Evolutionary conservation across 495 filamentous ascomycete species (phyloP).

Genomic region (Entonaema liquescens): DNA sequence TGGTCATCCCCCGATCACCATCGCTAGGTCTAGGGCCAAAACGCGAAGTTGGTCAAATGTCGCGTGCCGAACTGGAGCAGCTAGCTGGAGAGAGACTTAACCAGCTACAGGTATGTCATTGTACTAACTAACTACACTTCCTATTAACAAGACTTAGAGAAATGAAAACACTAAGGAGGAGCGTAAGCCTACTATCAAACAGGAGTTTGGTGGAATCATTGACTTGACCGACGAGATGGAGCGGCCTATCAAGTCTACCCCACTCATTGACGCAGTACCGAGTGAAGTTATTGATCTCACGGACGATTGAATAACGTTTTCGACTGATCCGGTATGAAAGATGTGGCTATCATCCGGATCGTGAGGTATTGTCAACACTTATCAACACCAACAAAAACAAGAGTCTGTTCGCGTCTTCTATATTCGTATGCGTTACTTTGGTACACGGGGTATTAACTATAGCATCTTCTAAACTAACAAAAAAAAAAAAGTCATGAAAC

Average conservation of each 20-base stretch:
- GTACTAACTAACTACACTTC: not conserved
- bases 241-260: constrained; percentile 9
- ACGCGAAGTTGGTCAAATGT: constrained; percentile 22
- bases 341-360: not conserved
- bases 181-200: constrained; percentile 25
- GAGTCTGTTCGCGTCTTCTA: too few relatives aligned
- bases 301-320: constrained; percentile 5
- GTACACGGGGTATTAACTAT: too few relatives aligned
- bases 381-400: too few relatives aligned
- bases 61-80: constrained; percentile 31
- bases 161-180: constrained; percentile 27
- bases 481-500: too few relatives aligned
- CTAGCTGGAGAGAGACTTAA: constrained; percentile 34
- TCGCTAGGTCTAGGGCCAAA: constrained; percentile 2
- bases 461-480: too few relatives aligned
- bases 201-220: constrained; percentile 20
- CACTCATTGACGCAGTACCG: not conserved
- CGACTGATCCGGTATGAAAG: not conserved
- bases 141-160: constrained; percentile 20
- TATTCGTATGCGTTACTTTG: too few relatives aligned
- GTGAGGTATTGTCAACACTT: not conserved
- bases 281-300: constrained; percentile 35
- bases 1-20: constrained; percentile 40
- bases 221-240: constrained; percentile 24
- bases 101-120: constrained; percentile 29